phyloP scores from a whole-genome alignment of 768 basidiomycete species.

The Mycena vulgaris region DNA sequence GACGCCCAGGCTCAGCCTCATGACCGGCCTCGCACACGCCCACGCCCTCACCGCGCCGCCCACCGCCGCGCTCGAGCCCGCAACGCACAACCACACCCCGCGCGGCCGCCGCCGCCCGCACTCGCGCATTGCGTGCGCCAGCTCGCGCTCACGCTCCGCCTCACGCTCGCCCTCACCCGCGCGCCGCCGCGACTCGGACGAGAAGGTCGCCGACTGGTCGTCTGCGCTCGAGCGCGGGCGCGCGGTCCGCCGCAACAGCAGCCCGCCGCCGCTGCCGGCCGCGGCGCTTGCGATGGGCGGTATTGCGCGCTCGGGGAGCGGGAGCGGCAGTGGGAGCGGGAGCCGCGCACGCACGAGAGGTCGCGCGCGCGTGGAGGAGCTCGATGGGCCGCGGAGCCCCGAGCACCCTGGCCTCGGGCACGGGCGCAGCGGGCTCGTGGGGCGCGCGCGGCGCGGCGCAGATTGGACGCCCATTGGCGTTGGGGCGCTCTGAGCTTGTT shows the following conservation, averaged over 20 bases:
- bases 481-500: too few species aligned
- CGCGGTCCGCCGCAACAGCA: slow-evolving; percentile 56
- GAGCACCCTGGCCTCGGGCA: slow-evolving; percentile 74
- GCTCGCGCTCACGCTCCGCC: slow-evolving; percentile 56
- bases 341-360: slow-evolving; percentile 62
- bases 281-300: background rate
- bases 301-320: slow-evolving; percentile 19
- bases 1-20: slow-evolving; percentile 67
- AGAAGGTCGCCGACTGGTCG: slow-evolving; percentile 65
- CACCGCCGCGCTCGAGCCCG: slow-evolving; percentile 65
- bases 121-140: slow-evolving; percentile 46
- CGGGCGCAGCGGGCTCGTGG: slow-evolving; percentile 75
- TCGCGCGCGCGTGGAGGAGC: slow-evolving; percentile 67
- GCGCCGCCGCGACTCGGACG: slow-evolving; percentile 47
- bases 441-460: slow-evolving; percentile 52
- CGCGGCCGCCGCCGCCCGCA: slow-evolving; percentile 65
- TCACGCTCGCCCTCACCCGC: slow-evolving; percentile 51
- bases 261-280: slow-evolving; percentile 58
- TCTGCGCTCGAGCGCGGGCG: slow-evolving; percentile 65
- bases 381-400: slow-evolving; percentile 61
- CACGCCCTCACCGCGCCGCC: slow-evolving; percentile 49
- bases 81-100: slow-evolving; percentile 54
- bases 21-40: slow-evolving; percentile 45
- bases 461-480: too few species aligned
- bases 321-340: slow-evolving; percentile 44